phyloP scores from a whole-genome alignment of 208 protist genomes.

The Trichomonas vaginalis region DNA sequence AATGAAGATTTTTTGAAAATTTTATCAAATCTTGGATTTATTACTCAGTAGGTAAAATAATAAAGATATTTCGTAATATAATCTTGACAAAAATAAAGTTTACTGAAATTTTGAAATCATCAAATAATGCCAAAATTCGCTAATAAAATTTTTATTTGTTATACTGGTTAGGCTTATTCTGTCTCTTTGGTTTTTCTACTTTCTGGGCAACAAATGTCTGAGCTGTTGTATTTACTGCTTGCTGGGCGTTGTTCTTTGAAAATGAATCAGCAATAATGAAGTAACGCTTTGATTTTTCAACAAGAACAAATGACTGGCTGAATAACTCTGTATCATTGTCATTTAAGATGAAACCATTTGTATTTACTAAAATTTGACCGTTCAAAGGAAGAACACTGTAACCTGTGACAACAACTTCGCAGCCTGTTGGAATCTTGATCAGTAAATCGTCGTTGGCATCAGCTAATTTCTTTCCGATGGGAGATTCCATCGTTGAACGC shows the following conservation, averaged over 20 bases:
- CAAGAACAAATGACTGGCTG: neutral
- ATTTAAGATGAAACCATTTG: neutral
- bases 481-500: neutral
- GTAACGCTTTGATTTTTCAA: neutral
- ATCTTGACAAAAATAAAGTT: too few relatives aligned
- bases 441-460: neutral
- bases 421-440: neutral
- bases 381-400: neutral
- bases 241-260: neutral
- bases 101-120: too few relatives aligned
- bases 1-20: too few relatives aligned
- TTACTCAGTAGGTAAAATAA: too few relatives aligned
- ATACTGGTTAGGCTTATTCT: neutral
- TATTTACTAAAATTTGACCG: neutral
- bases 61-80: too few relatives aligned
- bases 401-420: neutral
- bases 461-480: neutral
- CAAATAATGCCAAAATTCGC: too few relatives aligned
- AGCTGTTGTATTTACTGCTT: neutral
- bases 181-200: neutral
- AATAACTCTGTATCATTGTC: neutral
- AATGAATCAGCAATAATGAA: neutral
- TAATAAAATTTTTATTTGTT: neutral
- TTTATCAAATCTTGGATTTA: too few relatives aligned
- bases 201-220: neutral